Conservation (phyloP, 2,329 filamentous ascomycete species). For the Lachnellula suecica region DNA sequence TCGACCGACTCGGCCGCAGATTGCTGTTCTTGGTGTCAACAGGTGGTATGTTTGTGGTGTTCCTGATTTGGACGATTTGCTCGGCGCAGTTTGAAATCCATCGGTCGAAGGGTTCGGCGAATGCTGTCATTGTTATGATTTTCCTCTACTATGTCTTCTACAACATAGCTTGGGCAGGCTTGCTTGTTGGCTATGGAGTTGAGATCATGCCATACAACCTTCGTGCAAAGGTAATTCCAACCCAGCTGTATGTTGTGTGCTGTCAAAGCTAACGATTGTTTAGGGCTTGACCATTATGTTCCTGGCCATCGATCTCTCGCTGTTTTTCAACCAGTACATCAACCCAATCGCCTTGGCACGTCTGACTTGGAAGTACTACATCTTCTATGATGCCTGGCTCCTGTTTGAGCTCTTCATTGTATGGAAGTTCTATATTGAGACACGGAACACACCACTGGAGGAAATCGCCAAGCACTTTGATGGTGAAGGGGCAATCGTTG, state of each 20-base stretch:
- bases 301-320: constrained; percentile 38
- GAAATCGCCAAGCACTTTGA: constrained; percentile 44
- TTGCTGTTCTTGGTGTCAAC: constrained; percentile 25
- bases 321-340: constrained; percentile 41
- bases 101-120: constrained; percentile 15
- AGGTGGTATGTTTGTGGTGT: constrained; percentile 30
- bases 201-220: constrained; percentile 30
- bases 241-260: background rate
- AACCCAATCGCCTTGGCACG: constrained; percentile 39
- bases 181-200: constrained; percentile 26
- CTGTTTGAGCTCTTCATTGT: constrained; percentile 24
- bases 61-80: constrained; percentile 30
- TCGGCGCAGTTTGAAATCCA: constrained; percentile 21
- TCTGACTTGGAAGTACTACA: constrained; percentile 41
- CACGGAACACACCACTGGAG: constrained; percentile 41
- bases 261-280: background rate
- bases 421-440: constrained; percentile 36
- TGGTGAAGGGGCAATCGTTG: constrained; percentile 36
- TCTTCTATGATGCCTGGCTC: constrained; percentile 38
- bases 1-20: constrained; percentile 31
- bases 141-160: constrained; percentile 48
- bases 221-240: constrained; percentile 28
- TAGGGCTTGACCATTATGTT: constrained; percentile 39
- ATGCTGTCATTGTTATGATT: constrained; percentile 42
- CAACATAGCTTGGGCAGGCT: constrained; percentile 31